These are phyloP conservation scores for Tephrocybe sp. DNA, from an alignment of 768 basidiomycete species.

Conservation along the genomic window DNA sequence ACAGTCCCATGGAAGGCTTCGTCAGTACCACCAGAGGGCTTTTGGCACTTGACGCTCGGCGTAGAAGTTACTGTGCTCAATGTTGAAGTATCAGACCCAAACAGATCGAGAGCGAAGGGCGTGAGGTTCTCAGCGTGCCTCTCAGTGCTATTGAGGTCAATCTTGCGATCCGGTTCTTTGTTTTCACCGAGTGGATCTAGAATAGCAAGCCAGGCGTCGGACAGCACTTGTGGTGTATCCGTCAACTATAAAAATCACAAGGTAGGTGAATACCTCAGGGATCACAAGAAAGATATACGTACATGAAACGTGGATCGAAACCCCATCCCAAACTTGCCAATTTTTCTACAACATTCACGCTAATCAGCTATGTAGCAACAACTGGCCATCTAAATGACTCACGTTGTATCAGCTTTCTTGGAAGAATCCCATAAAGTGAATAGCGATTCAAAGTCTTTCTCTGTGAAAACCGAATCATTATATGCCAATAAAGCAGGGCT, in stretches of 20 bases:
- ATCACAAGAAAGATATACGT: slow-evolving; percentile 8
- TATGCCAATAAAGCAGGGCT: slow-evolving; percentile 48
- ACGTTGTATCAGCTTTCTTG: slow-evolving; percentile 45
- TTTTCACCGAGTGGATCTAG: slow-evolving; percentile 40
- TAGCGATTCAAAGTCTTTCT: slow-evolving; percentile 45
- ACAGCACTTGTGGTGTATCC: slow-evolving; percentile 50
- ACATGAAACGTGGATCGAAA: slow-evolving; percentile 55
- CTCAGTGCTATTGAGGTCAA: slow-evolving; percentile 25
- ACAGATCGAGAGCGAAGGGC: slow-evolving; percentile 22
- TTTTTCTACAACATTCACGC: slow-evolving; percentile 34
- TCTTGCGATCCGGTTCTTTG: slow-evolving; percentile 27
- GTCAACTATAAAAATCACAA: slow-evolving; percentile 39
- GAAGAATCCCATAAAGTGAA: slow-evolving; percentile 44
- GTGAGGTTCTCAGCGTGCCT: slow-evolving; percentile 35
- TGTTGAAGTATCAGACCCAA: not conserved
- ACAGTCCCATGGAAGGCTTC: slow-evolving; percentile 42
- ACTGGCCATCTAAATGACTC: not conserved
- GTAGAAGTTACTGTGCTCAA: slow-evolving; percentile 16
- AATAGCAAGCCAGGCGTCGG: slow-evolving; percentile 36
- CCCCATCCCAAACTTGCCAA: slow-evolving; percentile 53
- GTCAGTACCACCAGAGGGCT: no score
- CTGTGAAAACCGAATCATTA: slow-evolving; percentile 42
- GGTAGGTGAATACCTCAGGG: not conserved
- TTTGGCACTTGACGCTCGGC: no score
- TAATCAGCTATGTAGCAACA: no score